These are phyloP conservation scores for Candida stauntonica DNA, from an alignment of 805 yeast species.

Conservation along the genomic window DNA sequence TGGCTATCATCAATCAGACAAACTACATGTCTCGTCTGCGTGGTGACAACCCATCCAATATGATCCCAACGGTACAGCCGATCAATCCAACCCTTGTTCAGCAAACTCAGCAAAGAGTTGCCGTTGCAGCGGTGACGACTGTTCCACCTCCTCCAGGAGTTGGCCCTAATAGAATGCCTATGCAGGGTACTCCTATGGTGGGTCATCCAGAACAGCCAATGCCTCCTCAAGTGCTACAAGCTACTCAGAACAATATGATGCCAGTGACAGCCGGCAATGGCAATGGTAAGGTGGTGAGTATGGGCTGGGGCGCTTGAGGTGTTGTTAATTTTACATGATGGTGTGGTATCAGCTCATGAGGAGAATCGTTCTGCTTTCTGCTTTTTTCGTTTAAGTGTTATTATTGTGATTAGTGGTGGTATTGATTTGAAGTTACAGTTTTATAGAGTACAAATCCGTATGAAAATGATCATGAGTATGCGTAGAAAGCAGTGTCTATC, in stretches of 20 bases:
- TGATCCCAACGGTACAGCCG: constrained; percentile 28
- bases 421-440: too few relatives aligned
- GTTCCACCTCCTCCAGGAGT: constrained; percentile 2
- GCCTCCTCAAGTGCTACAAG: background rate
- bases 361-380: too few relatives aligned
- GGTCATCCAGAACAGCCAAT: background rate
- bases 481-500: too few relatives aligned
- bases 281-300: background rate
- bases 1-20: constrained; percentile 20
- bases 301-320: constrained; percentile 1
- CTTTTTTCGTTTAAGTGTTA: too few relatives aligned
- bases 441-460: too few relatives aligned
- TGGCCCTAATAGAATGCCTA: too few relatives aligned
- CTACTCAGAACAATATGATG: background rate
- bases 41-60: constrained; percentile 25
- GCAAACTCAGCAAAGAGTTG: constrained; percentile 14
- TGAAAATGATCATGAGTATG: too few relatives aligned
- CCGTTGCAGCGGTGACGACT: constrained; percentile 4
- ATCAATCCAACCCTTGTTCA: constrained; percentile 26
- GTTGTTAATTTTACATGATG: background rate
- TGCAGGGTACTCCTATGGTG: too few relatives aligned
- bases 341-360: too few relatives aligned
- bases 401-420: too few relatives aligned
- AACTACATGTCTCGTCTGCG: constrained; percentile 25
- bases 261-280: background rate